A percentile compares a stretch with the other conserved stretches of the same genome.
Conservation (phyloP, 148 eudicot genomes). For the Rheum nobile region DNA sequence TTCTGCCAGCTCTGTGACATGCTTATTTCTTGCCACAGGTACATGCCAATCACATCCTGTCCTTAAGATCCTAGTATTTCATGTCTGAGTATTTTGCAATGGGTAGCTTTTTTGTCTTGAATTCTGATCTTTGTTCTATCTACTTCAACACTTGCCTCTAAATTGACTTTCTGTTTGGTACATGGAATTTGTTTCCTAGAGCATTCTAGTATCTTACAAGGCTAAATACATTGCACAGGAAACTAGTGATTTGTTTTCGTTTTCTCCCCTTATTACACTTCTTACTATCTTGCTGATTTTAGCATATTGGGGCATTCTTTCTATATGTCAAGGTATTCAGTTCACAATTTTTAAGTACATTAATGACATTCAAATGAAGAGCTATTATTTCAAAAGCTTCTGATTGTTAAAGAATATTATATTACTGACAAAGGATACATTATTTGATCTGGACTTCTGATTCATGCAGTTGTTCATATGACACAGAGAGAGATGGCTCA, state of each 20-base stretch:
- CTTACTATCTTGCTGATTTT: conserved; percentile 1
- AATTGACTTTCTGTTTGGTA: background rate
- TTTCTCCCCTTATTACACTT: background rate
- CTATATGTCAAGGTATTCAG: background rate
- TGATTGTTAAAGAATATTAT: background rate
- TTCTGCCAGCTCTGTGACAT: conserved; percentile 40
- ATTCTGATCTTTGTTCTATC: background rate
- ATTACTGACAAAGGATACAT: background rate
- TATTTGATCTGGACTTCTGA: background rate
- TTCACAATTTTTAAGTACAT: background rate
- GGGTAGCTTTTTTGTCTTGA: background rate
- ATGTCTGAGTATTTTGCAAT: background rate
- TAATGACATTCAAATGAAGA: background rate
- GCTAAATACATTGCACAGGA: background rate
- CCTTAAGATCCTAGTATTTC: background rate
- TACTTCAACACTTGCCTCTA: background rate
- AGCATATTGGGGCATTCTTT: background rate
- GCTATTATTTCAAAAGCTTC: background rate
- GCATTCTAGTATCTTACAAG: background rate
- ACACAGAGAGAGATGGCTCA: conserved; percentile 23
- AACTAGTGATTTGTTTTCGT: background rate
- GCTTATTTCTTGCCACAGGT: conserved; percentile 42
- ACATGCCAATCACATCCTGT: conserved; percentile 5
- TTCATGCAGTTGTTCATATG: conserved; percentile 13
- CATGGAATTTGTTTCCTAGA: background rate